These are phyloP conservation scores for Fistulinella prunicolor DNA, from an alignment of 768 basidiomycete genomes.

Conservation along the genomic window DNA sequence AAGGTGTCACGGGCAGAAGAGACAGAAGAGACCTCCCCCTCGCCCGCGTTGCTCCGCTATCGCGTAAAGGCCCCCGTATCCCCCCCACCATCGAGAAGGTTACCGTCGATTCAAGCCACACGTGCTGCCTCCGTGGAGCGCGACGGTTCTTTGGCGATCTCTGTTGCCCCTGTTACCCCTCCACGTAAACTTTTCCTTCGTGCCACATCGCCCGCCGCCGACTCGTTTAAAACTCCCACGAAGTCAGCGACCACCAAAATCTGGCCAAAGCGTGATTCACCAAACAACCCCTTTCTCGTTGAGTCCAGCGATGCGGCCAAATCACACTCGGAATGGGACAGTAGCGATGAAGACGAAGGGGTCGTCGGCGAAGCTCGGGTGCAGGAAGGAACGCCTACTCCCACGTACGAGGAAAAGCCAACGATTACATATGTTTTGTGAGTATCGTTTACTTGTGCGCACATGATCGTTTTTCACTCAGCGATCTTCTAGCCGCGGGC, in stretches of 20 bases:
- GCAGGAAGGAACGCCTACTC: slow-evolving; percentile 39
- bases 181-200: slow-evolving; percentile 23
- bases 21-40: slow-evolving; percentile 24
- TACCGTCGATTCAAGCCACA: slow-evolving; percentile 28
- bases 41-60: slow-evolving; percentile 36
- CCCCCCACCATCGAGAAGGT: slow-evolving; percentile 64
- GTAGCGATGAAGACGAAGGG: slow-evolving; percentile 35
- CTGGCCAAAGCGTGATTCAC: slow-evolving; percentile 54
- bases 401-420: slow-evolving; percentile 48
- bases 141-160: slow-evolving; percentile 5
- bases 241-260: slow-evolving; percentile 37
- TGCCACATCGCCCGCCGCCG: slow-evolving; percentile 12
- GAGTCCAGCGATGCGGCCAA: slow-evolving; percentile 28
- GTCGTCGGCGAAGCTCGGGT: slow-evolving; percentile 31
- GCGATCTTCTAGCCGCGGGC: slow-evolving; percentile 55
- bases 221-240: slow-evolving; percentile 37
- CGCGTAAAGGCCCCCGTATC: slow-evolving; percentile 50
- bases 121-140: slow-evolving; percentile 28
- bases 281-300: slow-evolving; percentile 68
- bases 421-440: slow-evolving; percentile 75
- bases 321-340: slow-evolving; percentile 28
- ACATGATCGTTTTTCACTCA: background rate
- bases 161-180: slow-evolving; percentile 24
- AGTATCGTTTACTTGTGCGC: slow-evolving; percentile 27
- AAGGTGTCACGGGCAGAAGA: slow-evolving; percentile 6